Base-by-base conservation (phyloP, 768 basidiomycete genomes). In the Nidula microcarpa region DNA sequence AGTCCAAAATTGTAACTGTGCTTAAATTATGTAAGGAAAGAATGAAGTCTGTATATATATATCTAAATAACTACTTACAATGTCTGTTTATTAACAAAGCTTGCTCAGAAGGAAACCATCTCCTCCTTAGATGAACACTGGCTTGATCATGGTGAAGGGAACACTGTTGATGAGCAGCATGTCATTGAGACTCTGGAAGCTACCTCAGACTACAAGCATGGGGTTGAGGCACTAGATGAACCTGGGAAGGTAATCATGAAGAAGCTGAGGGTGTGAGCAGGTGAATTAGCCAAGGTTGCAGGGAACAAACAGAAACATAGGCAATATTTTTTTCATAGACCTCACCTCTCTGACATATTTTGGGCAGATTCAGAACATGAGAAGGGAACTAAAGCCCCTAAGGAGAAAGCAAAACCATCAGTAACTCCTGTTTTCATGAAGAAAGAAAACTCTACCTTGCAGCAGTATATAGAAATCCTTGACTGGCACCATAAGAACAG, bases 401-500 rank as follows among this genome's bases (percentile, higher is more conserved):
- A 43, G 16, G 54, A 55, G 41, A 57, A 57, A 39, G 37, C 9
- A 39, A n/a, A n/a, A 39, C n/a, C 37, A 8, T 39, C 37, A 9
- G 8, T n/a, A 9, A 39, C 37, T 39, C 23, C 30, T 33, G 16
- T 33, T 6, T 33, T 45, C n/a, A 50, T 47, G 43, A 37, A 51
- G 44, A 68, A 68, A 32, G 65, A 68, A 49, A 68, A 69, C 62
- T 67, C 69, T 0, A 73, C 65, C 9, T 36, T 73, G 1, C 55
- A n/a, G 3, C 72, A 74, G 47, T 34, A 55, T 1, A 73, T 74
- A 44, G 59, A 73, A 50, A 66, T 74, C 41, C 60, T 75, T 0
- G 56, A 74, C 36, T 75, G 70, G 72, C 49, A 68, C 49, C 61
- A 72, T 39, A 33, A 33, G 1, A 68, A 75, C 51, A 61, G 67